These are phyloP conservation scores for Erodium moschatum DNA, from an alignment of 441 rosid genomes.

Conservation along the genomic window DNA sequence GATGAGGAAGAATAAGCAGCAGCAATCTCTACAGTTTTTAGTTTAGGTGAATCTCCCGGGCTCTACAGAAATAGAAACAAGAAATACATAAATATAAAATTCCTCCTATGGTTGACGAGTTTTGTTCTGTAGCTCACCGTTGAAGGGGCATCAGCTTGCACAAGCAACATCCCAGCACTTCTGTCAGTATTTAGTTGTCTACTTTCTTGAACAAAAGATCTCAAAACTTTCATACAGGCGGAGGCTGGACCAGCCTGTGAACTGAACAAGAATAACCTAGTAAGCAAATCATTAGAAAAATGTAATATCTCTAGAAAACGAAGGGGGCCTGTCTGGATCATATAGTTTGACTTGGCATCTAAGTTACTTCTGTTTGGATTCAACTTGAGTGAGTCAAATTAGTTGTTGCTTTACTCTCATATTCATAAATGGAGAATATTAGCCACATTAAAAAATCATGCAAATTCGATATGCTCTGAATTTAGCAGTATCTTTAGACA, in stretches of 20 bases:
- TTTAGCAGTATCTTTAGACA: background rate
- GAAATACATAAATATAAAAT: conserved; percentile 13
- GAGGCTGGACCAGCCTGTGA: conserved; percentile 89
- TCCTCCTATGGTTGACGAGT: background rate
- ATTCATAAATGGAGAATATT: too few species aligned
- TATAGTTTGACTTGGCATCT: background rate
- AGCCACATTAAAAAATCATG: too few species aligned
- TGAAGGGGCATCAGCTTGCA: conserved; percentile 66
- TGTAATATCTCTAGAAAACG: background rate
- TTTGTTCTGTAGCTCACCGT: conserved; percentile 31
- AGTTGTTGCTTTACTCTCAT: background rate
- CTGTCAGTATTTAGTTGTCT: conserved; percentile 32
- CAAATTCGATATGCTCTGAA: background rate
- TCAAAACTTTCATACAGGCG: conserved; percentile 61
- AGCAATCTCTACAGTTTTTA: conserved; percentile 77
- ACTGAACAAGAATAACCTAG: conserved; percentile 30
- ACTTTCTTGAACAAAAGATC: conserved; percentile 39
- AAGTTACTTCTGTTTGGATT: background rate
- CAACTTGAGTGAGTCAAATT: too few species aligned
- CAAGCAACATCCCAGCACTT: conserved; percentile 67
- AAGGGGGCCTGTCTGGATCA: background rate
- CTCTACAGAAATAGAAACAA: conserved; percentile 31
- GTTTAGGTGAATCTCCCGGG: conserved; percentile 36
- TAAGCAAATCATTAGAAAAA: conserved; percentile 11
- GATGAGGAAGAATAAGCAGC: conserved; percentile 73